These are phyloP conservation scores for Musa itinerans DNA, from an alignment of 176 grass and related monocot species.

Conservation along the genomic window DNA sequence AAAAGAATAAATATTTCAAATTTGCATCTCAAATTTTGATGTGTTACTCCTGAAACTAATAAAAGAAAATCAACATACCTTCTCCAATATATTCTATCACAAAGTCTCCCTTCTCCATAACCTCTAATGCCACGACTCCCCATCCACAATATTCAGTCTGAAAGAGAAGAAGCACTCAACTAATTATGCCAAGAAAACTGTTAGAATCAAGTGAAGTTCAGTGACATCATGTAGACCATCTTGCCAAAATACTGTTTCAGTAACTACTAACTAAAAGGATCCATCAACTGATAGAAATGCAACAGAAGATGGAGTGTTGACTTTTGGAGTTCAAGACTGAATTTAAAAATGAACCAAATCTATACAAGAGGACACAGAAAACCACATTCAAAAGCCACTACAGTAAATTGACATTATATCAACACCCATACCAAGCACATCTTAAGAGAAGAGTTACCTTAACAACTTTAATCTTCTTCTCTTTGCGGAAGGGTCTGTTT, in stretches of 20 bases:
- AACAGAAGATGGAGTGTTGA: too few relatives aligned
- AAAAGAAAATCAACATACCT: conserved; percentile 43
- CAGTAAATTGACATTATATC: neutral
- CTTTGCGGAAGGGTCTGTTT: conserved; percentile 88
- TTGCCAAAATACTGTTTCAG: neutral
- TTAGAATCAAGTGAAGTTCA: neutral
- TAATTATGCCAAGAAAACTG: too few relatives aligned
- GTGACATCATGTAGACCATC: neutral
- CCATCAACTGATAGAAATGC: too few relatives aligned
- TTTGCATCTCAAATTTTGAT: too few relatives aligned
- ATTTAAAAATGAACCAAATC: too few relatives aligned
- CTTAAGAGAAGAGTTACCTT: conserved; percentile 46
- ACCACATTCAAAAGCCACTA: neutral
- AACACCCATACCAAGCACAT: neutral
- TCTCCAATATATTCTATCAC: conserved; percentile 98
- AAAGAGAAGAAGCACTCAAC: conserved; percentile 7
- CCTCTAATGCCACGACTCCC: conserved; percentile 81
- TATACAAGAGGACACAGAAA: neutral
- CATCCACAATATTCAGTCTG: conserved; percentile 90
- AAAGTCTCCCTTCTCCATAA: conserved; percentile 85
- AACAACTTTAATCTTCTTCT: conserved; percentile 93
- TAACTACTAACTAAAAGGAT: neutral
- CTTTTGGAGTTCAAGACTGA: too few relatives aligned
- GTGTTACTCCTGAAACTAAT: neutral
- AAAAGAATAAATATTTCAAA: too few relatives aligned